Evolutionary conservation across 2,329 filamentous ascomycete genomes (phyloP), one percentile per base, ranked within the genome.

Genomic region (Colletotrichum eremochloae): DNA sequence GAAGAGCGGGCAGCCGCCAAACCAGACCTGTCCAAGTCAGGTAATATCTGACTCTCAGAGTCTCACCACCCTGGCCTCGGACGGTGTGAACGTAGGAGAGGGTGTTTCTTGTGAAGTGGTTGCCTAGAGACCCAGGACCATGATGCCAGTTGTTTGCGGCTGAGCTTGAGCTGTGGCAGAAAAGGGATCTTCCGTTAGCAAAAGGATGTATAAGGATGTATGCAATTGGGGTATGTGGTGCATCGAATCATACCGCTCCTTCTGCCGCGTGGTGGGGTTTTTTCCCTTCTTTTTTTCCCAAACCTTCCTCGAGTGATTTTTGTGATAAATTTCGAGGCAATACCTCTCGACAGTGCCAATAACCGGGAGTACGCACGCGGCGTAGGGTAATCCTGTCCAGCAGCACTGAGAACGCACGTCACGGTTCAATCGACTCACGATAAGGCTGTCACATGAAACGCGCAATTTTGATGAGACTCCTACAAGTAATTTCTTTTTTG

Each of bases 101-200:
- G 46, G 38, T 40, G 66, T 68, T 64, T 68, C 60, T 58, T 63
- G 53, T 65, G 40, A 29, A 55, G 33, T 24, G 55, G 70, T 46
- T 70, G 66, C 60, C 70, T 72, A 64, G 48, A 36, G 48, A 31
- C 53, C 60, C 61, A 72, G 66, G 70, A 72, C 61, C 70, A 72
- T 70, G 60, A 70, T 72, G 61, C 70, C 50, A 72, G 70, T 55
- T 38, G 29, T 55, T 67, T 64, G 60, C 70, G 70, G 66, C 70
- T 69, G 70, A 69, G 66, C 46, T 72, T 65, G 58, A 69, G 55
- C 53, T 60, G 66, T 38, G 60, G 65, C 40, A 48, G 44, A 33
- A 46, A 57, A 38, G 40, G 53, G 29, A 69, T 72, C 60, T 55
- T 64, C 55, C 67, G 60, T 72, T 42, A 61, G 65, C 69, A 36